These are phyloP conservation scores for Hyphopichia fennica DNA, from an alignment of 1,139 yeast genomes.

Conservation along the genomic window DNA sequence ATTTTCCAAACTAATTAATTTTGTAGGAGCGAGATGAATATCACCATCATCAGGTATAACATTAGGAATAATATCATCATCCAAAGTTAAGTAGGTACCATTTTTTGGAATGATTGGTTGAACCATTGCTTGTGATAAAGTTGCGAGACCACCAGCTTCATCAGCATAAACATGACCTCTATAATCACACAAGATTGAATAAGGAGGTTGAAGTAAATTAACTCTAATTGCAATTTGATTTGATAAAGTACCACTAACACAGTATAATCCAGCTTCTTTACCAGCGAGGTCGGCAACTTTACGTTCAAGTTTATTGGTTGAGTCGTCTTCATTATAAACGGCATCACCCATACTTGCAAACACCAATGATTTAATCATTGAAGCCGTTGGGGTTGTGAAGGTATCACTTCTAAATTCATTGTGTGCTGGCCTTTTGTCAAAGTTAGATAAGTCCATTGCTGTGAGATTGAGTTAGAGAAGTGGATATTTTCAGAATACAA, in stretches of 20 bases:
- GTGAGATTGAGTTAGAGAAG: no score
- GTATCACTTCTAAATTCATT: conserved; percentile 50
- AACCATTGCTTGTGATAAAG: conserved; percentile 47
- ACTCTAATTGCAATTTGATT: conserved; percentile 45
- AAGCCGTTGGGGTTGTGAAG: conserved; percentile 43
- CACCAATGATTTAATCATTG: conserved; percentile 34
- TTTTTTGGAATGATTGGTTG: conserved; percentile 41
- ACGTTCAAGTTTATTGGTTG: conserved; percentile 34
- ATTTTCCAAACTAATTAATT: conserved; percentile 45
- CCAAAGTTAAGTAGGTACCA: conserved; percentile 38
- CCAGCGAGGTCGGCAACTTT: conserved; percentile 40
- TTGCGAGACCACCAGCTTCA: conserved; percentile 49
- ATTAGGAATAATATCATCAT: conserved; percentile 37
- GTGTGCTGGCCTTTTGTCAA: conserved; percentile 25
- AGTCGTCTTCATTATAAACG: conserved; percentile 43
- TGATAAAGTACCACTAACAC: conserved; percentile 49
- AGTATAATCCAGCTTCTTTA: conserved; percentile 42
- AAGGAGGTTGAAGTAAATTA: conserved; percentile 46
- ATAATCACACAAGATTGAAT: conserved; percentile 41
- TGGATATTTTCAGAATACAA: no score
- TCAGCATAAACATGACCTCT: conserved; percentile 40
- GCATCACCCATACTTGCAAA: conserved; percentile 41
- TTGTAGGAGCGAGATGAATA: conserved; percentile 49
- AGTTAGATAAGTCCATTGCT: conserved; percentile 18
- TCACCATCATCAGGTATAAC: conserved; percentile 50